These are phyloP conservation scores for Erythrobasidium hasegawianum DNA, from an alignment of 1,284 basidiomycete species.

Conservation along the genomic window DNA sequence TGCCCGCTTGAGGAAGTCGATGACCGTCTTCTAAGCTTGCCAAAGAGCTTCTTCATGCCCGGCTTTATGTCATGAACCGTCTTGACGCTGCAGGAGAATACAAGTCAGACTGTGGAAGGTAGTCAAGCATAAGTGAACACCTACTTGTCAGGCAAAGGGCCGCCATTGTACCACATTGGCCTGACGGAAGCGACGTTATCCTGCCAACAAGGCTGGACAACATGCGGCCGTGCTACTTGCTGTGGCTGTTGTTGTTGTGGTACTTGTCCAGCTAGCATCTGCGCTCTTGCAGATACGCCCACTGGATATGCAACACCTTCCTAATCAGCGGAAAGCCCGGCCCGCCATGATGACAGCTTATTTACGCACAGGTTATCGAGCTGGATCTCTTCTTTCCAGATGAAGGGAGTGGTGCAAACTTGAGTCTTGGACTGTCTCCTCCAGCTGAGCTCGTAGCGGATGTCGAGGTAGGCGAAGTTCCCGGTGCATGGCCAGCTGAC, in stretches of 20 bases:
- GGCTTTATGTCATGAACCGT: slow-evolving; percentile 31
- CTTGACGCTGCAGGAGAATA: slow-evolving; percentile 12
- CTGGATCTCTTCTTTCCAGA: slow-evolving; percentile 20
- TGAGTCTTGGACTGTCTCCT: slow-evolving; percentile 15
- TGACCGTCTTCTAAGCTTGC: neutral
- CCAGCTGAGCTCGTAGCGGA: neutral
- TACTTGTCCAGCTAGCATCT: slow-evolving; percentile 10
- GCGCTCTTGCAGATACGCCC: slow-evolving; percentile 27
- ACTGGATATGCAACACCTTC: slow-evolving; percentile 13
- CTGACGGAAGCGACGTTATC: neutral
- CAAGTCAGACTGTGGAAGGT: slow-evolving; percentile 3
- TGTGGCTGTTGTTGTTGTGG: slow-evolving; percentile 19
- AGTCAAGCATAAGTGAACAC: no score
- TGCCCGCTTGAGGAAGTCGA: neutral
- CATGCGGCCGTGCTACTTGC: neutral
- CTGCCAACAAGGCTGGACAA: neutral
- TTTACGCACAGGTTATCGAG: slow-evolving; percentile 18
- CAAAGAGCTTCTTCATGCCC: slow-evolving; percentile 29
- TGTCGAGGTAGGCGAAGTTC: neutral
- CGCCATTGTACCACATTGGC: slow-evolving; percentile 30
- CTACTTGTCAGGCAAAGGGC: slow-evolving; percentile 26
- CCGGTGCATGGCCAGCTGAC: neutral
- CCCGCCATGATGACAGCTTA: neutral
- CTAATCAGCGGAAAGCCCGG: neutral
- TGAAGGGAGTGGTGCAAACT: slow-evolving; percentile 31